phyloP scores from a whole-genome alignment of 768 basidiomycete species.

The Rhizopogon vinicolor region DNA sequence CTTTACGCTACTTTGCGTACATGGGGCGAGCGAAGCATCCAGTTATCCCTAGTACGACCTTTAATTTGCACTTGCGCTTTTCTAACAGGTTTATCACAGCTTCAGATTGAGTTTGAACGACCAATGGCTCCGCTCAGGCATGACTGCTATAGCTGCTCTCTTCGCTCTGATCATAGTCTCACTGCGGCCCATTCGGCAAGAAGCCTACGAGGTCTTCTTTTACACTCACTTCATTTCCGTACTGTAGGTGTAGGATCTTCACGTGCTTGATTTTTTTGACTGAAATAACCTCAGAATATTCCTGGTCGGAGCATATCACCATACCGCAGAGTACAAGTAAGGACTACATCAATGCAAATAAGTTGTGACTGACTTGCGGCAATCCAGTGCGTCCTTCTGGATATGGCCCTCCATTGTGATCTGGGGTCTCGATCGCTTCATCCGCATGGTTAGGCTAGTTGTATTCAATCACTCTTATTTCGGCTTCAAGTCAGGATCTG shows the following conservation, averaged over 20 bases:
- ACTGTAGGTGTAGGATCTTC: conserved; percentile 25
- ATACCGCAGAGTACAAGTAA: conserved; percentile 22
- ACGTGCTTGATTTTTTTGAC: not conserved
- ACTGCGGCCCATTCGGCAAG: conserved; percentile 42
- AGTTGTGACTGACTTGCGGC: not conserved
- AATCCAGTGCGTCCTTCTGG: conserved; percentile 17
- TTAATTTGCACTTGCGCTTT: not conserved
- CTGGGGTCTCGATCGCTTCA: conserved; percentile 45
- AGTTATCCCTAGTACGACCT: not conserved
- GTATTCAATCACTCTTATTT: too few species aligned
- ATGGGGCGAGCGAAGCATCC: conserved; percentile 27
- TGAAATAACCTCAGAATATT: conserved; percentile 20
- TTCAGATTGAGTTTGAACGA: not conserved
- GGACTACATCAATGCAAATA: not conserved
- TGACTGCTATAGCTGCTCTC: conserved; percentile 35
- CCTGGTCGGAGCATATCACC: conserved; percentile 38
- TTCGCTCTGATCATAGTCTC: conserved; percentile 42
- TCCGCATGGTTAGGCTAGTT: too few species aligned
- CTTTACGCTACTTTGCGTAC: conserved; percentile 44
- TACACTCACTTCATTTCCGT: conserved; percentile 40
- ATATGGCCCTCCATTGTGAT: conserved; percentile 26
- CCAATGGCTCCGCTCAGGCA: conserved; percentile 26
- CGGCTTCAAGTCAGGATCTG: too few species aligned
- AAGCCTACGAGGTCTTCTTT: conserved; percentile 50
- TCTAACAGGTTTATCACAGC: conserved; percentile 1